Conservation (phyloP, 169 alveolate genomes). For the Eimeria tenella region DNA sequence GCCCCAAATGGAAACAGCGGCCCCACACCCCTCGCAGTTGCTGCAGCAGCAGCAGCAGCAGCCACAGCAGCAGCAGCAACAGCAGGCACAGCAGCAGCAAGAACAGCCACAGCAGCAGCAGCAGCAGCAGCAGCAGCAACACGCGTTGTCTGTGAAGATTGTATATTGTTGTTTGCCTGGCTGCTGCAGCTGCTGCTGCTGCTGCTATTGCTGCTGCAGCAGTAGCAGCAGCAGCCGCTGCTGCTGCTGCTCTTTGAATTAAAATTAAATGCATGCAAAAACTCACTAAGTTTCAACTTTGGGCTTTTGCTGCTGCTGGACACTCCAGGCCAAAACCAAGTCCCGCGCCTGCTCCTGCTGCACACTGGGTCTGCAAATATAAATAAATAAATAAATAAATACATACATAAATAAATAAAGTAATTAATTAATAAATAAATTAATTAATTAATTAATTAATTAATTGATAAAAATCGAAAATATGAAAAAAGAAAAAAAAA, state of each 20-base stretch:
- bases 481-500: not conserved
- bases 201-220: no score
- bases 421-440: no score
- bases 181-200: no score
- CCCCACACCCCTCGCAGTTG: conserved; percentile 13
- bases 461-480: no score
- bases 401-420: no score
- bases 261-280: not conserved
- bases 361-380: not conserved
- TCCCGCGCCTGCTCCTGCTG: conserved; percentile 59
- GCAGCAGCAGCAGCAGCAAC: not conserved
- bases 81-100: not conserved
- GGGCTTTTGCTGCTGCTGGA: not conserved
- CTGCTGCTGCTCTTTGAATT: no score
- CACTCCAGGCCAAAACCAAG: conserved; percentile 47
- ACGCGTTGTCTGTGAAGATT: not conserved
- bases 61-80: not conserved
- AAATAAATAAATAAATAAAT: no score
- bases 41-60: not conserved
- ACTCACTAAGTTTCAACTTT: not conserved
- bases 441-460: no score
- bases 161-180: not conserved
- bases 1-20: conserved; percentile 21
- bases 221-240: no score
- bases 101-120: not conserved